Evolutionary conservation across 2,329 filamentous ascomycete species (phyloP), one percentile per base, ranked within the genome.

Genomic region (Parastagonospora avenae): DNA sequence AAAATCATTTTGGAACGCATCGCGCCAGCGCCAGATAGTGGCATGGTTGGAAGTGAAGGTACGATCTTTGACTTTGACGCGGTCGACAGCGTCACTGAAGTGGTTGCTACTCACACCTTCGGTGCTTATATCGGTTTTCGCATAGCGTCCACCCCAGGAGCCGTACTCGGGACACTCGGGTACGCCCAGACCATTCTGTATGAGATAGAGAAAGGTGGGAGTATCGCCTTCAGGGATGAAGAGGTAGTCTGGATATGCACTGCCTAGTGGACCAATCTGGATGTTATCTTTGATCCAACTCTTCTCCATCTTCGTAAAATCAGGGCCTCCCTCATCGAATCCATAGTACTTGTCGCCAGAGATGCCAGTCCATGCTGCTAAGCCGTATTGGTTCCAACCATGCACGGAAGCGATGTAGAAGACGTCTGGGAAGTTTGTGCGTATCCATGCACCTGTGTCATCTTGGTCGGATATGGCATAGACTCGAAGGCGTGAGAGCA

Each of bases 391-490:
- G 56, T 81, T 81, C 77, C 79, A 85, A 4, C 76, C 81, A 59
- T 85, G 83, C 1, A 84, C 65, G 0, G 79, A 82, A 11, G 71
- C 73, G 46, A 85, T 83, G 64, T 83, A 85, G 56, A 82, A 80
- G 6, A 85, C 62, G 24, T 81, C 77, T 0, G 83, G 81, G 52
- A 79, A 85, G 2, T 74, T 76, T 38, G 73, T 68, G 12, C 83
- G 78, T 31, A 86, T 80, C 82, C 82, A 85, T 0, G 76, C 68
- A 0, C 81, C 82, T 0, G 80, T 79, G 53, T 86, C 78, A 53
- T 85, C 83, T 57, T 85, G 83, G 54, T 85, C 83, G 5, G 81
- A 84, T 47, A 85, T 84, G 29, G 82, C 70, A 28, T 74, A 74
- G 5, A 74, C 64, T 4, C 71, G 65, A 2, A 74, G 33, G 8